Percentiles rank a stretch among this genome's conserved stretches.
These are phyloP conservation scores for Geum urbanum DNA, from an alignment of 306 rosid species.

Conservation along the genomic window DNA sequence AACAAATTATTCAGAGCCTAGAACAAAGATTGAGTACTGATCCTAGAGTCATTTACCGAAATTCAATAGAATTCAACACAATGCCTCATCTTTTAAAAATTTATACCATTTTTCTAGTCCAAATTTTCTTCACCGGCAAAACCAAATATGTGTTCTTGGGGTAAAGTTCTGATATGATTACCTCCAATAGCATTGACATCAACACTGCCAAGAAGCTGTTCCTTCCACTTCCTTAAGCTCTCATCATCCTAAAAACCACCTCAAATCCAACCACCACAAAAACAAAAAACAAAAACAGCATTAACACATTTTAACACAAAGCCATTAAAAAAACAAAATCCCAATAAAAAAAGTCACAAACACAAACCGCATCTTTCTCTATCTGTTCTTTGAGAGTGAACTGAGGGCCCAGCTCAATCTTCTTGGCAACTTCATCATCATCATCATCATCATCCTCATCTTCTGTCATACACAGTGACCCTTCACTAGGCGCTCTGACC, in stretches of 20 bases:
- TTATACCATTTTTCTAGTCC: not conserved
- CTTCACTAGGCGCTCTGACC: conserved; percentile 47
- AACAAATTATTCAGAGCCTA: not conserved
- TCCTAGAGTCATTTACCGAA: too few species aligned
- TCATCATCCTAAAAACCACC: conserved; percentile 65
- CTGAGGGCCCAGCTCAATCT: conserved; percentile 86
- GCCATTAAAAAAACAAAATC: not conserved
- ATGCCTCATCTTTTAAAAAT: too few species aligned
- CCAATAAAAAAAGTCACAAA: not conserved
- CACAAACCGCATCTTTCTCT: conserved; percentile 76
- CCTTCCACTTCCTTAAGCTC: conserved; percentile 96
- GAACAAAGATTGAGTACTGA: not conserved
- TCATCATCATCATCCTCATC: conserved; percentile 85
- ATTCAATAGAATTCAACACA: too few species aligned
- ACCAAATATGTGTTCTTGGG: not conserved
- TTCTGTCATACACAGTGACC: conserved; percentile 63
- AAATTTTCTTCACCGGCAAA: not conserved
- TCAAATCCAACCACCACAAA: conserved; percentile 12
- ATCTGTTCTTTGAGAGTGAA: conserved; percentile 77
- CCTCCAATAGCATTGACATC: conserved; percentile 85
- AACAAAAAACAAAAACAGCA: not conserved
- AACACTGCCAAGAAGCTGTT: conserved; percentile 94
- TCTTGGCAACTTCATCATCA: conserved; percentile 68
- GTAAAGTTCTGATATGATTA: conserved; percentile 19
- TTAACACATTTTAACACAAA: conserved; percentile 1